Evolutionary conservation across 2,329 filamentous ascomycete genomes (phyloP).

Genomic region (Microdochium nivale): DNA sequence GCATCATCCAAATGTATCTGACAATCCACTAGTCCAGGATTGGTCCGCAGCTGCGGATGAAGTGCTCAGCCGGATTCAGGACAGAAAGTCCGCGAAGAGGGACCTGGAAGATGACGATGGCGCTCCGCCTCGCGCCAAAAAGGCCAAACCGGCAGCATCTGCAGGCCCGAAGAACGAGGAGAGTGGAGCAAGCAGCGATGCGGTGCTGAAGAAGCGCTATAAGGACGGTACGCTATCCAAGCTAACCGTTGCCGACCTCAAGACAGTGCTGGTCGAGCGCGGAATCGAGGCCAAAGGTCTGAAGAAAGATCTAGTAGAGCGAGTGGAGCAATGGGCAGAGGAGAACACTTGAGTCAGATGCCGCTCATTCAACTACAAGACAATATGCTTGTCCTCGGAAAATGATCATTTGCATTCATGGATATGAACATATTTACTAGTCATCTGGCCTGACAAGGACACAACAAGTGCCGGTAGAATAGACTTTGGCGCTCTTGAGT

Average conservation of each 20-base stretch:
- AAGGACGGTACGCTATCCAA: slow-evolving; percentile 39
- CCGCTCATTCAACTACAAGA: no score
- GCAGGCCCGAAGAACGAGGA: slow-evolving; percentile 18
- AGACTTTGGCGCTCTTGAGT: no score
- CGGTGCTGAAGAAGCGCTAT: slow-evolving; percentile 35
- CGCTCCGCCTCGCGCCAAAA: slow-evolving; percentile 35
- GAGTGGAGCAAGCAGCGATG: slow-evolving; percentile 29
- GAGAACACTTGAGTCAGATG: no score
- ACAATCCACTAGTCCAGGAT: slow-evolving; percentile 41
- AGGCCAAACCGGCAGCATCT: slow-evolving; percentile 23
- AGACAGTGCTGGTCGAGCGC: slow-evolving; percentile 35
- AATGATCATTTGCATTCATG: no score
- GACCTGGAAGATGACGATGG: slow-evolving; percentile 35
- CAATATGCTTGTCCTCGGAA: no score
- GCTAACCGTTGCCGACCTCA: slow-evolving; percentile 45
- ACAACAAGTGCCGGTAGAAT: no score
- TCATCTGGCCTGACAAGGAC: no score
- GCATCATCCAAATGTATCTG: not conserved
- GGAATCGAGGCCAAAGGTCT: slow-evolving; percentile 39
- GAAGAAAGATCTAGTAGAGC: slow-evolving; percentile 47
- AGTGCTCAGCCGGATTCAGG: slow-evolving; percentile 31
- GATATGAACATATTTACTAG: no score
- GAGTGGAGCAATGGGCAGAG: slow-evolving; percentile 48
- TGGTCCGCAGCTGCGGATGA: slow-evolving; percentile 65
- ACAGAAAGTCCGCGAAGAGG: slow-evolving; percentile 39